These are phyloP conservation scores for Zygoascus biomembranicola DNA, from an alignment of 805 yeast species.

Conservation along the genomic window DNA sequence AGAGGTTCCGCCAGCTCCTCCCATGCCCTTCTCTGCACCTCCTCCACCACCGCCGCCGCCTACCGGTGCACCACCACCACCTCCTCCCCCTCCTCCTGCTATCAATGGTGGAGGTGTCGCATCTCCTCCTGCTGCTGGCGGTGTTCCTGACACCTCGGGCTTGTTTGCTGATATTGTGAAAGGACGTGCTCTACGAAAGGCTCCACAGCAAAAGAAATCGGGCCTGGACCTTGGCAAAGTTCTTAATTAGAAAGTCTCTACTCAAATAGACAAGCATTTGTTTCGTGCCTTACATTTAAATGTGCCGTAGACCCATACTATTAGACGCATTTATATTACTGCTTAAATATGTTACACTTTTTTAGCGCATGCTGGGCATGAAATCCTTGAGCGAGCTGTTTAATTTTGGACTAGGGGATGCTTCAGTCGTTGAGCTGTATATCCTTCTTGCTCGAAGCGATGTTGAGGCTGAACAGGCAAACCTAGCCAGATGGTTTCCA, in stretches of 20 bases:
- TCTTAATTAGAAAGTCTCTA: constrained; percentile 4
- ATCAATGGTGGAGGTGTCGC: constrained; percentile 23
- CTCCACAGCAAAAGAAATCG: constrained; percentile 24
- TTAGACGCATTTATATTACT: too few species aligned
- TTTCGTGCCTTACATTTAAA: too few species aligned
- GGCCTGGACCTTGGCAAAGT: constrained; percentile 22
- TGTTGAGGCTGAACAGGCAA: background rate
- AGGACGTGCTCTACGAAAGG: constrained; percentile 26
- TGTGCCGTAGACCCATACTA: too few species aligned
- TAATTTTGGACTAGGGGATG: background rate
- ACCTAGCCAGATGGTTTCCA: background rate
- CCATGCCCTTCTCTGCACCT: constrained; percentile 30
- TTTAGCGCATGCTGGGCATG: background rate
- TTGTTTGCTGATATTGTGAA: constrained; percentile 29
- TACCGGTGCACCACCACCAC: constrained; percentile 16
- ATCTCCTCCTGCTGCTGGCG: constrained; percentile 28
- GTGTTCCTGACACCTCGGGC: constrained; percentile 24
- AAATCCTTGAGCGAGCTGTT: background rate
- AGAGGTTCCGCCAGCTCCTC: constrained; percentile 25
- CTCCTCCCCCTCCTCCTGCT: constrained; percentile 30
- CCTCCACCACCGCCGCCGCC: constrained; percentile 29
- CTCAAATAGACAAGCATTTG: too few species aligned
- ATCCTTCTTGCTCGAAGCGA: background rate
- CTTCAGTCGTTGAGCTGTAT: background rate
- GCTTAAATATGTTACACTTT: too few species aligned